phyloP scores from a whole-genome alignment of 768 basidiomycete species.

The Rhizopogon rudus region DNA sequence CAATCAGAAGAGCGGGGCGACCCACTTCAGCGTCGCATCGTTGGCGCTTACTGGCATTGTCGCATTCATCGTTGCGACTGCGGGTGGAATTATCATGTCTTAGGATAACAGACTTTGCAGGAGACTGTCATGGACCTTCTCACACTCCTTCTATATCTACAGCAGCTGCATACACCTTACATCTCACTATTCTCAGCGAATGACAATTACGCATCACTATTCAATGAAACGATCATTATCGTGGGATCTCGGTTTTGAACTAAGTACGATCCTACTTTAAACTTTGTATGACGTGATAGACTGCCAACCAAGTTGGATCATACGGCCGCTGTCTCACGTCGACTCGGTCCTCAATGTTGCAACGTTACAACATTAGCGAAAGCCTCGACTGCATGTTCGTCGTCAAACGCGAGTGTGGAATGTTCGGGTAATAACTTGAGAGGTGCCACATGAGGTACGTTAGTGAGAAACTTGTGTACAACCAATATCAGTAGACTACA shows the following conservation, averaged over 20 bases:
- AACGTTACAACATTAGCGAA: too few species aligned
- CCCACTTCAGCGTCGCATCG: conserved; percentile 17
- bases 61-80: conserved; percentile 16
- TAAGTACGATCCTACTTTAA: too few species aligned
- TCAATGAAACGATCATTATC: not conserved
- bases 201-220: not conserved
- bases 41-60: conserved; percentile 19
- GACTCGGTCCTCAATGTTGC: too few species aligned
- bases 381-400: too few species aligned
- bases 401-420: not conserved
- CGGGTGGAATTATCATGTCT: conserved; percentile 19
- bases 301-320: too few species aligned
- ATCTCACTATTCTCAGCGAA: conserved; percentile 1
- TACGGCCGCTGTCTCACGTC: too few species aligned
- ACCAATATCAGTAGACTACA: not conserved
- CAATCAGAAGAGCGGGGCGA: conserved; percentile 30
- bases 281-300: too few species aligned
- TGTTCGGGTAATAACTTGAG: not conserved
- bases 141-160: not conserved
- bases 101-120: not conserved
- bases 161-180: not conserved
- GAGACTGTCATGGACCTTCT: conserved; percentile 2
- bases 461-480: not conserved
- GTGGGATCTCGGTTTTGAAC: not conserved
- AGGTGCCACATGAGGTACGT: not conserved